Conservation (phyloP, 2,329 filamentous ascomycete species). For the Chrysosporium queenslandicum region DNA sequence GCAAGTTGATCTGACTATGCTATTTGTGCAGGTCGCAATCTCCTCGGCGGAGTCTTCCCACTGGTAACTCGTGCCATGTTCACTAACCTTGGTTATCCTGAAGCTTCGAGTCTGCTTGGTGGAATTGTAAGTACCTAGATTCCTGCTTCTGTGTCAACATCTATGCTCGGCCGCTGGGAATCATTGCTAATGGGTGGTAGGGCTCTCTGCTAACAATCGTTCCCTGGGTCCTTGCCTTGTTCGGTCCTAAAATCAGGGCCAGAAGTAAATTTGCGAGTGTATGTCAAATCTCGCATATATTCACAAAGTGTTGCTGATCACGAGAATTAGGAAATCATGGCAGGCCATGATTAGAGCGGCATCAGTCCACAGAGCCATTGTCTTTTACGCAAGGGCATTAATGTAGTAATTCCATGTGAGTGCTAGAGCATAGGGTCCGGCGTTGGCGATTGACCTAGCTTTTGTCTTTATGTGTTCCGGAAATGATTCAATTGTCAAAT, state of each 20-base stretch:
- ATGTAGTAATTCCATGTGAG: background rate
- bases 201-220: constrained; percentile 58
- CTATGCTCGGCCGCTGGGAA: too few species aligned
- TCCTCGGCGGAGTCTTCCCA: constrained; percentile 72
- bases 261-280: constrained; percentile 66
- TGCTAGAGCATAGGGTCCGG: background rate
- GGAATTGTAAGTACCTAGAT: constrained; percentile 47
- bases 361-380: background rate
- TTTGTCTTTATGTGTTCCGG: background rate
- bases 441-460: background rate
- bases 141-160: background rate
- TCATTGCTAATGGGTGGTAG: constrained; percentile 20
- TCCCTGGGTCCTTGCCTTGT: constrained; percentile 79
- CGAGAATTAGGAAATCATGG: constrained; percentile 15
- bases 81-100: constrained; percentile 56
- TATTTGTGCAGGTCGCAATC: constrained; percentile 49
- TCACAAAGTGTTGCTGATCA: too few species aligned
- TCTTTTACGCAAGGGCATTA: background rate
- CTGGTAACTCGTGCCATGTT: constrained; percentile 68
- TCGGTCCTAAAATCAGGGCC: constrained; percentile 62
- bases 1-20: background rate
- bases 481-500: background rate
- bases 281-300: constrained; percentile 19
- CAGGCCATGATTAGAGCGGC: constrained; percentile 1
- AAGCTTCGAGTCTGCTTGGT: constrained; percentile 65